Evolutionary conservation across 352 stramenopile genomes (phyloP).

Genomic region (Saprolegnia diclina): DNA sequence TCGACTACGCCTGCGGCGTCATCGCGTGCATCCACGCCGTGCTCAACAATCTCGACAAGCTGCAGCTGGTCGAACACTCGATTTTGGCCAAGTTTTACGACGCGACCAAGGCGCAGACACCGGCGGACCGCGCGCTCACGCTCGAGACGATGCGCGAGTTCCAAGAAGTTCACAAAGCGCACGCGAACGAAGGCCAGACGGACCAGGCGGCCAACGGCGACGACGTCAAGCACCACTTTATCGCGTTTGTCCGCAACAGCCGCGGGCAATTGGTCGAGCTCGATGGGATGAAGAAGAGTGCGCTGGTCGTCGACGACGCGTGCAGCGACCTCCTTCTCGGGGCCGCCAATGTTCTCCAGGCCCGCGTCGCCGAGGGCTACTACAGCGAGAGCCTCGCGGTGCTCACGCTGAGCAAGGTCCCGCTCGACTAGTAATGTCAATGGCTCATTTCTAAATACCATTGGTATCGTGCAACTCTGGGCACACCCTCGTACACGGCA

Average conservation of each 20-base stretch:
- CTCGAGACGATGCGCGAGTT: slow-evolving; percentile 26
- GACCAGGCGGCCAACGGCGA: neutral
- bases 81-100: slow-evolving; percentile 21
- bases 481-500: too few relatives aligned
- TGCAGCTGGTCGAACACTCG: slow-evolving; percentile 14
- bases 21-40: slow-evolving; percentile 27
- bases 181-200: slow-evolving; percentile 18
- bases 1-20: slow-evolving; percentile 26
- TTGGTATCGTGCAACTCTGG: neutral
- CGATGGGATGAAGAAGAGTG: slow-evolving; percentile 21
- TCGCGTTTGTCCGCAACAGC: slow-evolving; percentile 21
- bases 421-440: slow-evolving; percentile 9
- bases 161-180: slow-evolving; percentile 21
- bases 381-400: slow-evolving; percentile 27
- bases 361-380: slow-evolving; percentile 6
- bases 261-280: slow-evolving; percentile 21
- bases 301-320: slow-evolving; percentile 10
- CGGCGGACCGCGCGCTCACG: slow-evolving; percentile 8
- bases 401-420: slow-evolving; percentile 24
- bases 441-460: neutral
- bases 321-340: slow-evolving; percentile 15
- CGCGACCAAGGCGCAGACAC: slow-evolving; percentile 13
- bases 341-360: slow-evolving; percentile 8
- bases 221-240: slow-evolving; percentile 27
- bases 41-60: slow-evolving; percentile 15